A percentile compares a stretch with the other conserved stretches of the same genome.
Conservation (phyloP, 1,284 basidiomycete species). For the Leccinum variabile region DNA sequence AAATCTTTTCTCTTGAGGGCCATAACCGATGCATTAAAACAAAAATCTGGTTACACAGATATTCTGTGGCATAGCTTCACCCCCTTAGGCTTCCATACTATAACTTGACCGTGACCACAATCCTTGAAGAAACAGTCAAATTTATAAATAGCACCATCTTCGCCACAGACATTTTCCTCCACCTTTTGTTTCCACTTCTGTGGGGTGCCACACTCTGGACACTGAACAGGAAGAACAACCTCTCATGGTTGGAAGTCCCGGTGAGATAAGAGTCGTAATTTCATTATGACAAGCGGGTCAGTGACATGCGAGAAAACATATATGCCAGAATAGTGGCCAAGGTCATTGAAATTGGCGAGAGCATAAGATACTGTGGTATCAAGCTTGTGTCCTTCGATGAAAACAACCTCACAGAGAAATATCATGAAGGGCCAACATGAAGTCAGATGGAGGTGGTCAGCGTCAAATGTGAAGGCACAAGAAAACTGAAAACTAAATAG, state of each 20-base stretch:
- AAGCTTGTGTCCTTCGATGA: background rate
- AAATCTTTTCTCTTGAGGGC: no score
- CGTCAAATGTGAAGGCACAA: background rate
- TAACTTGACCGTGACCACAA: background rate
- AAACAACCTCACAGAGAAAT: background rate
- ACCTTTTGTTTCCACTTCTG: background rate
- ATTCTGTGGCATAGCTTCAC: no score
- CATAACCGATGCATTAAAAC: no score
- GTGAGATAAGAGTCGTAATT: background rate
- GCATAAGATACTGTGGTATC: background rate
- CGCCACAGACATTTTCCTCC: background rate
- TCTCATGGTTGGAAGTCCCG: background rate
- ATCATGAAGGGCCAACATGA: background rate
- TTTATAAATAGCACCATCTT: background rate
- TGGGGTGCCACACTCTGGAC: background rate
- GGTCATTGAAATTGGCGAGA: background rate
- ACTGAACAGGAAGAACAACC: background rate
- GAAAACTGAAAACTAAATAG: background rate
- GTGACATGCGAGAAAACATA: background rate
- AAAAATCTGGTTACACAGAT: no score
- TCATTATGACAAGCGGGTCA: background rate
- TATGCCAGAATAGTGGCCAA: background rate
- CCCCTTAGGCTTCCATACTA: background rate
- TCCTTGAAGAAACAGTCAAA: background rate
- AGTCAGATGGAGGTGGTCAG: background rate